A percentile compares a stretch with the other conserved stretches of the same genome.
These are phyloP conservation scores for Graphiopsis chlorocephala DNA, from an alignment of 2,329 filamentous ascomycete genomes.

Conservation along the genomic window DNA sequence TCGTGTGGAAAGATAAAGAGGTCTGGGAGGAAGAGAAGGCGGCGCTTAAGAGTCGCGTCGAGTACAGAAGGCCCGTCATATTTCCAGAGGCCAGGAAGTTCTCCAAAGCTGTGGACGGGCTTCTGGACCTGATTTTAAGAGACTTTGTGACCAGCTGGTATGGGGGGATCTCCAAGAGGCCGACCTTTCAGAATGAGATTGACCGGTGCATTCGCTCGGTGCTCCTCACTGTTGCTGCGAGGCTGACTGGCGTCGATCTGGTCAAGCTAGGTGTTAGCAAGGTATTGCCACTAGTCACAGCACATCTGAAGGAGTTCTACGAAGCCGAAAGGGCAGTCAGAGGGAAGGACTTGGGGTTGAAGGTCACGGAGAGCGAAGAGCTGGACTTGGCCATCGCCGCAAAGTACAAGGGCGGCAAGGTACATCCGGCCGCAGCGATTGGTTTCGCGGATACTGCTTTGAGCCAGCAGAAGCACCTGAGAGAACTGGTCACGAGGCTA, in stretches of 20 bases:
- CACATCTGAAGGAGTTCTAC: slow-evolving; percentile 86
- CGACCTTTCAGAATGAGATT: slow-evolving; percentile 79
- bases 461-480: slow-evolving; percentile 84
- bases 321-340: slow-evolving; percentile 83
- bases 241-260: slow-evolving; percentile 72
- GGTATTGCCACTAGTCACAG: slow-evolving; percentile 82
- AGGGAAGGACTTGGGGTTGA: slow-evolving; percentile 81
- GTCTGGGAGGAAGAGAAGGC: slow-evolving; percentile 70
- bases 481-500: slow-evolving; percentile 68
- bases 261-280: slow-evolving; percentile 79
- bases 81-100: slow-evolving; percentile 74
- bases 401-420: slow-evolving; percentile 83
- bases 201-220: slow-evolving; percentile 75
- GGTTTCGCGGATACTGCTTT: slow-evolving; percentile 80
- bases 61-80: slow-evolving; percentile 67
- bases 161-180: slow-evolving; percentile 74
- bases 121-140: slow-evolving; percentile 72
- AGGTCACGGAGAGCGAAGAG: slow-evolving; percentile 94
- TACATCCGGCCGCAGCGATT: slow-evolving; percentile 82
- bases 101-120: slow-evolving; percentile 73
- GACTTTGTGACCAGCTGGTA: slow-evolving; percentile 93
- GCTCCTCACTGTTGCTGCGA: slow-evolving; percentile 67
- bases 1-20: slow-evolving; percentile 25
- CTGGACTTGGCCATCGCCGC: slow-evolving; percentile 92
- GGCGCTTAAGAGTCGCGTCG: slow-evolving; percentile 62